Percentiles rank a stretch among this genome's conserved stretches.
Evolutionary conservation across 768 basidiomycete genomes (phyloP).

Genomic region (Rhizopogon vulgaris): DNA sequence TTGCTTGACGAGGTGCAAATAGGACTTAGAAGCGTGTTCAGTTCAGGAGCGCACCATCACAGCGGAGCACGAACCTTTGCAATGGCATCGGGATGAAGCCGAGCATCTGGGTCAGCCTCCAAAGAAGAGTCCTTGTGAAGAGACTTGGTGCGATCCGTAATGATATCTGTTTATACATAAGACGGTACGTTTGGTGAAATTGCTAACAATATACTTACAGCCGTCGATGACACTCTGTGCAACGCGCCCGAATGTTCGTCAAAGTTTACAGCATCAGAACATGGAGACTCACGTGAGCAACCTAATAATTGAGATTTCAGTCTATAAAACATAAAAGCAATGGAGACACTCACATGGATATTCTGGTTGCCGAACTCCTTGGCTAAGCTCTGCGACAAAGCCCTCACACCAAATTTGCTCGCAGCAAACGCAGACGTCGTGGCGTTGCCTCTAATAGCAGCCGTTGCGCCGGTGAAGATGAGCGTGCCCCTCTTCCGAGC

Average conservation of each 20-base stretch:
- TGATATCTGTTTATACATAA: neutral
- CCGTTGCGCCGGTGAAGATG: conserved; percentile 72
- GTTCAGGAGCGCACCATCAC: neutral
- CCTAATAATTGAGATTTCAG: conserved; percentile 25
- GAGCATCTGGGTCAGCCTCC: conserved; percentile 38
- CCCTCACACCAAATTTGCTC: conserved; percentile 56
- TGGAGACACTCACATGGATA: conserved; percentile 48
- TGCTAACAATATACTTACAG: neutral
- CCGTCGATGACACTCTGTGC: neutral
- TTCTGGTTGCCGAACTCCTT: conserved; percentile 73
- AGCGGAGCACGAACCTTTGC: conserved; percentile 37
- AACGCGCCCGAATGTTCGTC: neutral
- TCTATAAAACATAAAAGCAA: neutral
- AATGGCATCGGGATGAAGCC: conserved; percentile 62
- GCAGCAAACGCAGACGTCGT: conserved; percentile 58
- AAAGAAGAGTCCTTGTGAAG: conserved; percentile 29
- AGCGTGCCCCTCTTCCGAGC: conserved; percentile 57
- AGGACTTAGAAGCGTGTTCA: conserved; percentile 37
- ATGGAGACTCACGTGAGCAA: conserved; percentile 53
- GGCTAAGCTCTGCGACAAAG: conserved; percentile 62
- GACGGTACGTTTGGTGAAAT: neutral
- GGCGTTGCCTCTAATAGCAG: conserved; percentile 55
- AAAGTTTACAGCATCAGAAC: neutral
- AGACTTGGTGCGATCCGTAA: conserved; percentile 29
- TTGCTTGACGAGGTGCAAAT: conserved; percentile 61